phyloP scores from a whole-genome alignment of 2,329 filamentous ascomycete species.

The Talaromyces sp. region DNA sequence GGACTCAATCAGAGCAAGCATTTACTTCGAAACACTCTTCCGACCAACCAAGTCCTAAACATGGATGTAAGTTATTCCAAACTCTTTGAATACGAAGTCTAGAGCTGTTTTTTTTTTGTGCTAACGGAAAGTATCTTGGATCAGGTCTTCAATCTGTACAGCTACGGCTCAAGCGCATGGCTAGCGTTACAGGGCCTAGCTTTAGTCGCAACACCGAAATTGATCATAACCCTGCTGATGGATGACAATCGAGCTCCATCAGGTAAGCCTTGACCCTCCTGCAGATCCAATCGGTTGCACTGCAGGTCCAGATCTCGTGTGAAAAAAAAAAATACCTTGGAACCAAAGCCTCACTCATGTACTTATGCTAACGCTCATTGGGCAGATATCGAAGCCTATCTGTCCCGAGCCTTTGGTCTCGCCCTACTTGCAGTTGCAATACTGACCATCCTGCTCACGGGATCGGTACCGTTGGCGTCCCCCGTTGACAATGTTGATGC shows the following conservation, averaged over 20 bases:
- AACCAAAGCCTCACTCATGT: background rate
- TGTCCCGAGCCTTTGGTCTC: slow-evolving; percentile 68
- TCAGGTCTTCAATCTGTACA: slow-evolving; percentile 47
- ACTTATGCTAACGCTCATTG: slow-evolving; percentile 18
- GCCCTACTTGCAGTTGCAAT: slow-evolving; percentile 63
- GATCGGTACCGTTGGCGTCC: slow-evolving; percentile 64
- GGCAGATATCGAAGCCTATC: slow-evolving; percentile 66
- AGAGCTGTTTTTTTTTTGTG: background rate
- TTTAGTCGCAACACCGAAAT: slow-evolving; percentile 57
- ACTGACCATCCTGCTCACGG: slow-evolving; percentile 66
- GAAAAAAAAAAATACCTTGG: background rate
- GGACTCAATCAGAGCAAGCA: slow-evolving; percentile 1
- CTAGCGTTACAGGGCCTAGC: slow-evolving; percentile 48
- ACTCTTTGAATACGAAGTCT: background rate
- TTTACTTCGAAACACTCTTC: background rate
- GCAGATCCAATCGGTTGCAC: background rate
- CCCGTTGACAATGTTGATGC: slow-evolving; percentile 40
- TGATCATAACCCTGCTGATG: slow-evolving; percentile 59
- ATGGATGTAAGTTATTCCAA: slow-evolving; percentile 22
- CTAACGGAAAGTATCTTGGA: background rate
- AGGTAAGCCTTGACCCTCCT: slow-evolving; percentile 38
- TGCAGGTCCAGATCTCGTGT: background rate
- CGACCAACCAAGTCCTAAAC: background rate
- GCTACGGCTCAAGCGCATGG: slow-evolving; percentile 45
- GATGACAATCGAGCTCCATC: slow-evolving; percentile 54